phyloP scores from a whole-genome alignment of 352 stramenopile species.

The Pythium sp. region DNA sequence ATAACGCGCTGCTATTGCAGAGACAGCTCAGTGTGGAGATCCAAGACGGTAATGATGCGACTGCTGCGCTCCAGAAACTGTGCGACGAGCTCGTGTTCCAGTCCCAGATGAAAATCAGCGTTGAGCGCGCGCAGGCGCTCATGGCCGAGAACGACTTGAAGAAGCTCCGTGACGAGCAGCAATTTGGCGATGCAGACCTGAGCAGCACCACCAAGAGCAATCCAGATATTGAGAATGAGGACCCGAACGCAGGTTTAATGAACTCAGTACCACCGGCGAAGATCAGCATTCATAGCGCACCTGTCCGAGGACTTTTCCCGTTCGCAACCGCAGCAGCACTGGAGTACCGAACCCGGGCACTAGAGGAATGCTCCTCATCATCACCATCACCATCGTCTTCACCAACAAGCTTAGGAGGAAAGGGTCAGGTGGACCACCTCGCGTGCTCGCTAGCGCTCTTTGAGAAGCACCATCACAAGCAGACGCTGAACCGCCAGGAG shows the following conservation, averaged over 20 bases:
- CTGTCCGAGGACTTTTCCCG: conserved; percentile 36
- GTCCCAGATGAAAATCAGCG: conserved; percentile 28
- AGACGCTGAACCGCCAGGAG: conserved; percentile 53
- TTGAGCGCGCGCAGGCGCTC: conserved; percentile 19
- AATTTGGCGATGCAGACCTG: background rate
- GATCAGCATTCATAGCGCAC: conserved; percentile 1
- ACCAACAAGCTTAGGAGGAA: background rate
- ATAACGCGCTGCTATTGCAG: background rate
- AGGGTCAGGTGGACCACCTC: conserved; percentile 42
- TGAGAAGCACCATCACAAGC: conserved; percentile 49
- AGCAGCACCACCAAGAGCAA: background rate
- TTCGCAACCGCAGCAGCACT: conserved; percentile 63
- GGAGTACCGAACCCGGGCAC: conserved; percentile 56
- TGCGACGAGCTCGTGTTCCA: conserved; percentile 54
- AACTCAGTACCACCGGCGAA: background rate
- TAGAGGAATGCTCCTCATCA: conserved; percentile 30
- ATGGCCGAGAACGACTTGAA: conserved; percentile 6
- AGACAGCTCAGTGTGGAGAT: background rate
- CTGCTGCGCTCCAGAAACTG: conserved; percentile 33
- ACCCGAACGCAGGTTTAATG: background rate
- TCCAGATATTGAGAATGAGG: background rate
- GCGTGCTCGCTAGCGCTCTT: conserved; percentile 42
- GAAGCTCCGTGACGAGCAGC: background rate
- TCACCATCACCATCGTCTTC: background rate
- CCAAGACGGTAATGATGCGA: background rate